phyloP scores from a whole-genome alignment of 73 alveolate species.

The Paramecium sexaurelia region DNA sequence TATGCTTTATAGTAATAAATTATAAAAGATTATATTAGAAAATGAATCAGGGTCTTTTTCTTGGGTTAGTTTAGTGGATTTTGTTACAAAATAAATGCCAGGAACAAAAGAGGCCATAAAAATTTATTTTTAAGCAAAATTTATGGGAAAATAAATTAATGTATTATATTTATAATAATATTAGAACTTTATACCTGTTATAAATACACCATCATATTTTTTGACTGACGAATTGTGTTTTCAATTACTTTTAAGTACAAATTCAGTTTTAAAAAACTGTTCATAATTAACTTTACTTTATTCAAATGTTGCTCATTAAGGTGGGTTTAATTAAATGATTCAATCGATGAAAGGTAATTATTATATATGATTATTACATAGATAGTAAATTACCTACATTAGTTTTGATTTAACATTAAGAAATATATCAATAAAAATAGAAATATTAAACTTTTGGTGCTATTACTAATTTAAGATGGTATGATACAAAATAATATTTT shows the following conservation, averaged over 20 bases:
- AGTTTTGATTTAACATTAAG: conserved; percentile 2
- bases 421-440: background rate
- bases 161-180: background rate
- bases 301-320: background rate
- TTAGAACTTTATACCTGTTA: background rate
- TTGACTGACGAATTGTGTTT: conserved; percentile 29
- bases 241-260: background rate
- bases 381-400: conserved; percentile 42
- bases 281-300: background rate
- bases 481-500: background rate
- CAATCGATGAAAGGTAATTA: background rate
- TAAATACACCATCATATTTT: conserved; percentile 10
- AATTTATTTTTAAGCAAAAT: background rate
- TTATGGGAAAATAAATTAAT: background rate
- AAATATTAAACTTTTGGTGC: background rate
- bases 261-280: conserved; percentile 31
- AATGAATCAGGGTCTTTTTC: background rate
- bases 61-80: background rate
- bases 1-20: background rate
- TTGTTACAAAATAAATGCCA: background rate
- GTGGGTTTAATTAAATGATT: conserved; percentile 12
- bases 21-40: background rate
- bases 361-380: background rate
- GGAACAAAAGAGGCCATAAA: background rate
- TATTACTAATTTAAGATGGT: background rate